Percentiles rank a stretch among this genome's conserved stretches.
Evolutionary conservation across 805 yeast species (phyloP).

Genomic region (Metschnikowia amazonensis): DNA sequence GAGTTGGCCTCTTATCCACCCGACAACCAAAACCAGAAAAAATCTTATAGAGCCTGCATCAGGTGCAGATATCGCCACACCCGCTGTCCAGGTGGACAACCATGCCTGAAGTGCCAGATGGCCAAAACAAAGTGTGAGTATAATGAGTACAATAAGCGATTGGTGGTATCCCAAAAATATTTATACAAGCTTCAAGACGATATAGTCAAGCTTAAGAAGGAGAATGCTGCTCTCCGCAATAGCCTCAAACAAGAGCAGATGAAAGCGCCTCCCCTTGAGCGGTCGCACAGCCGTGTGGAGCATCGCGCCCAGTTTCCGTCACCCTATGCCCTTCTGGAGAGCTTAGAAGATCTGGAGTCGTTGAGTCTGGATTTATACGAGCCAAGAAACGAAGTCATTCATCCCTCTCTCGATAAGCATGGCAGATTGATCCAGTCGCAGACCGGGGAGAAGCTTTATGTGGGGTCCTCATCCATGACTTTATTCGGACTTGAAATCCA

Average conservation of each 20-base stretch:
- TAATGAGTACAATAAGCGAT: slow-evolving; percentile 65
- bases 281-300: not conserved
- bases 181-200: slow-evolving; percentile 65
- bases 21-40: slow-evolving; percentile 20
- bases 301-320: slow-evolving; percentile 1
- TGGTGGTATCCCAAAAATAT: slow-evolving; percentile 70
- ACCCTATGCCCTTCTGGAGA: slow-evolving; percentile 7
- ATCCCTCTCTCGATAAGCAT: slow-evolving; percentile 66
- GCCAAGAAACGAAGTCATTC: slow-evolving; percentile 47
- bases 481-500: slow-evolving; percentile 75
- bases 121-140: slow-evolving; percentile 64
- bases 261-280: slow-evolving; percentile 3
- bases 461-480: slow-evolving; percentile 82
- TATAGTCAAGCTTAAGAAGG: slow-evolving; percentile 59
- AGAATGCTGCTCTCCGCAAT: slow-evolving; percentile 55
- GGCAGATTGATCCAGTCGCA: slow-evolving; percentile 70
- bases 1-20: slow-evolving; percentile 2
- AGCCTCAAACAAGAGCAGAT: slow-evolving; percentile 31
- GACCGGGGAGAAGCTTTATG: slow-evolving; percentile 71
- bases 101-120: slow-evolving; percentile 59
- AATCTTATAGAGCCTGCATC: slow-evolving; percentile 49
- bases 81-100: slow-evolving; percentile 75
- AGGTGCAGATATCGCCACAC: slow-evolving; percentile 70
- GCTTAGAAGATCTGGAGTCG: slow-evolving; percentile 6
- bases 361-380: slow-evolving; percentile 1